A percentile compares a stretch with the other conserved stretches of the same genome.
These are phyloP conservation scores for Chloris gayana DNA, from an alignment of 176 grass and related monocot species.

Conservation along the genomic window DNA sequence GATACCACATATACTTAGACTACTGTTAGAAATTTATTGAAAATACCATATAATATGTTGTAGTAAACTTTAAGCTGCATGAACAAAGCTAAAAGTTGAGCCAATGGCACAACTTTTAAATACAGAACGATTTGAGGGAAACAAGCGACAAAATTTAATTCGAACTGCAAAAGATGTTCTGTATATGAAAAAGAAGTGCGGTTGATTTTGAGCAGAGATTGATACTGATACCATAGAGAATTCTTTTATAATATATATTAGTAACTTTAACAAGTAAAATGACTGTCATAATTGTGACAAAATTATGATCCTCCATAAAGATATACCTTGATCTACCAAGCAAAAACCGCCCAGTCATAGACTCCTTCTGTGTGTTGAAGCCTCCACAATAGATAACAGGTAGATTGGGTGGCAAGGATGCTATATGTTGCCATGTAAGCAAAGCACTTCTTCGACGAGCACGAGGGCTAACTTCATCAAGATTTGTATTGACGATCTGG, in stretches of 20 bases:
- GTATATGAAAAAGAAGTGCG: too few species aligned
- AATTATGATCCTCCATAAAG: conserved; percentile 7
- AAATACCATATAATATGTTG: background rate
- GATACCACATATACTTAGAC: background rate
- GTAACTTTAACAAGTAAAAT: too few species aligned
- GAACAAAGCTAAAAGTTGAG: background rate
- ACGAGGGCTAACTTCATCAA: conserved; percentile 87
- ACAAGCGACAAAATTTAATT: too few species aligned
- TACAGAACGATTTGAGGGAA: too few species aligned
- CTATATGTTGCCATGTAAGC: conserved; percentile 99
- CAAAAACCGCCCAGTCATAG: conserved; percentile 96
- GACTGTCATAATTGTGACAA: too few species aligned
- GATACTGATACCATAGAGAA: too few species aligned
- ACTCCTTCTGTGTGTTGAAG: conserved; percentile 97
- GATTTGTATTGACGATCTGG: conserved; percentile 97
- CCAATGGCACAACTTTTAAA: too few species aligned
- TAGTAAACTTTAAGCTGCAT: background rate
- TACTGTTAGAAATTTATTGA: conserved; percentile 3
- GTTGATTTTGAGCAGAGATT: too few species aligned
- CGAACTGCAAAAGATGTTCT: too few species aligned
- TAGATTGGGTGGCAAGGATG: conserved; percentile 88
- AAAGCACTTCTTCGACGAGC: conserved; percentile 92
- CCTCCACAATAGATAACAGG: conserved; percentile 96
- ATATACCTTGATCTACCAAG: conserved; percentile 95
- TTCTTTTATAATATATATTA: too few species aligned